Evolutionary conservation across 495 filamentous ascomycete genomes (phyloP).

Genomic region (Cryomyces minteri): DNA sequence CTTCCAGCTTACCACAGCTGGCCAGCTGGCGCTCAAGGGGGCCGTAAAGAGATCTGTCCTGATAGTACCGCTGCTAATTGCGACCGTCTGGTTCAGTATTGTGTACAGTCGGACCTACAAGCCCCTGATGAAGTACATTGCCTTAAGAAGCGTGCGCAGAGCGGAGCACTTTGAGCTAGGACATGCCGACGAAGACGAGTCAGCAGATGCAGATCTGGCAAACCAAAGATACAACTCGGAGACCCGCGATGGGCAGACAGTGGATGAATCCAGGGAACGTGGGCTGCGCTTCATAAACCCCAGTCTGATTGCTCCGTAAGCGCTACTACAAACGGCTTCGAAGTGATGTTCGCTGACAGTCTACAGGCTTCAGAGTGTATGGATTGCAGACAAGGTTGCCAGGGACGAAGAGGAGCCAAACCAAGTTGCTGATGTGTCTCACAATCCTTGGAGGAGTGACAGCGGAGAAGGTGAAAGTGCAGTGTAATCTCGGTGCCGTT

Average conservation of each 20-base stretch:
- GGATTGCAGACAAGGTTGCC: constrained; percentile 17
- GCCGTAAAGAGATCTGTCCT: constrained; percentile 53
- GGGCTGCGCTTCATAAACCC: constrained; percentile 56
- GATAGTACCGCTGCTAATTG: constrained; percentile 54
- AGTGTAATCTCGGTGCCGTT: too few relatives aligned
- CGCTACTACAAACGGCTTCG: constrained; percentile 4
- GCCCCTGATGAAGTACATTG: constrained; percentile 80
- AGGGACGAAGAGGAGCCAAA: neutral
- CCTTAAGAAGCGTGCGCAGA: constrained; percentile 61
- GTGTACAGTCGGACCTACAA: constrained; percentile 58
- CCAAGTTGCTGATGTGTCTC: too few relatives aligned
- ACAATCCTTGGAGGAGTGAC: too few relatives aligned
- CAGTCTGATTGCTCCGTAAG: constrained; percentile 46
- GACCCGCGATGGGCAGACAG: constrained; percentile 26
- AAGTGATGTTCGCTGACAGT: neutral
- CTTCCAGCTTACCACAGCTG: constrained; percentile 83
- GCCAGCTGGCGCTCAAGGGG: constrained; percentile 55
- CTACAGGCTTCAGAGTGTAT: constrained; percentile 17
- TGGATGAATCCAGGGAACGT: constrained; percentile 51
- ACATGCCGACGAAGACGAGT: neutral
- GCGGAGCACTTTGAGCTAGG: constrained; percentile 23
- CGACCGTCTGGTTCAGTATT: constrained; percentile 72
- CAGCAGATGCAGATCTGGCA: constrained; percentile 4
- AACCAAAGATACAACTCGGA: constrained; percentile 1
- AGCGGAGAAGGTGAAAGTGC: too few relatives aligned